Evolutionary conservation across 495 filamentous ascomycete genomes (phyloP), one percentile per base, ranked within the genome.

Genomic region (Glarea lozoyensis): DNA sequence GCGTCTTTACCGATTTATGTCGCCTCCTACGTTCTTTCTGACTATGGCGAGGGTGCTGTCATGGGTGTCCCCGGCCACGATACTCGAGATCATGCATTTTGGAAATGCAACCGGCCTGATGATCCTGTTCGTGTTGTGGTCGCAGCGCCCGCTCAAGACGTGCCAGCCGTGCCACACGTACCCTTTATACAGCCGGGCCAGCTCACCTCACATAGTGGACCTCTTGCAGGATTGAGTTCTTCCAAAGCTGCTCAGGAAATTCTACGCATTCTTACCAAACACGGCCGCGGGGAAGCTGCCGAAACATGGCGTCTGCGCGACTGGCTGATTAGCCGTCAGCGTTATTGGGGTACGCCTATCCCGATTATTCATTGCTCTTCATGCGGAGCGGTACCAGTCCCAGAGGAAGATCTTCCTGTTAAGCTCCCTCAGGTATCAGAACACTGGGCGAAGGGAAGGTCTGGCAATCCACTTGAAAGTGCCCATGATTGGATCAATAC

Each of bases 61-160:
- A 94, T 94, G 88, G 88, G 87, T 29, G 88, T 94, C 17, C 88
- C 88, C 0, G 88, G 79, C 2, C 87, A 94, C 46, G 88, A 94
- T 56, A 55, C 65, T 0, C 72, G 84, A 25, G 88, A 94, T 50
- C 66, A 82, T 59, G 68, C 71, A 4, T 94, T 94, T 53, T 94
- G 85, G 81, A 79, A 71, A 43, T 66, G 79, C 31, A 87, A 92
- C 47, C 60, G 60, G 17, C 57, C 60, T 52, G 57, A 73, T 50
- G 51, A 72, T 54, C 52, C 67, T 36, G 52, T 84, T 40, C 52
- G 74, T 52, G 57, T 67, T 45, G 76, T 74, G 15, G 59, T 79
- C 4, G 59, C 76, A 17, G 68, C 76, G 1, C 66, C 75, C 5
- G 56, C 70, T 24, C 63, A 71, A 19, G 68, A 64, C 13, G 61